A percentile compares a stretch with the other conserved stretches of the same genome.
These are phyloP conservation scores for Ormosia semicastrata DNA, from an alignment of 306 rosid species.

Conservation along the genomic window DNA sequence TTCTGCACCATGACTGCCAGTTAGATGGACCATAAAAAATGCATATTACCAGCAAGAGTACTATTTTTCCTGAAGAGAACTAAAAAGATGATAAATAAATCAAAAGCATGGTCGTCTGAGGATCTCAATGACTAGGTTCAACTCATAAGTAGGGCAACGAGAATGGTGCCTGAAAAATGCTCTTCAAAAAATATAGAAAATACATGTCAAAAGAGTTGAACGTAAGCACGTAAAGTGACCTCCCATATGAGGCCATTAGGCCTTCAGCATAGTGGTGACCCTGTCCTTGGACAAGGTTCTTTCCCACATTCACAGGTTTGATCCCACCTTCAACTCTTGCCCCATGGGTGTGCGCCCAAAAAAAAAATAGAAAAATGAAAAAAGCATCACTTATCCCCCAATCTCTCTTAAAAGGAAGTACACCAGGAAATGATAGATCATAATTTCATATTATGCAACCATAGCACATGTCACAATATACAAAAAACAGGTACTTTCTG, in stretches of 20 bases:
- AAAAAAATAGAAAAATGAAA: background rate
- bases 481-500: background rate
- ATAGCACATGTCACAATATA: too few species aligned
- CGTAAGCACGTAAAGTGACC: background rate
- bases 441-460: background rate
- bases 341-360: background rate
- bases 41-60: background rate
- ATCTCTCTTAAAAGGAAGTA: too few species aligned
- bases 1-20: conserved; percentile 55
- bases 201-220: background rate
- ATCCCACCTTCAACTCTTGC: background rate
- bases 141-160: background rate
- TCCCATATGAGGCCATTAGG: background rate
- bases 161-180: background rate
- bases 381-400: background rate
- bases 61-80: conserved; percentile 9
- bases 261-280: background rate
- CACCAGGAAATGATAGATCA: background rate
- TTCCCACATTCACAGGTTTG: background rate
- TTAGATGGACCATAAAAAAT: conserved; percentile 5
- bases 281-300: background rate
- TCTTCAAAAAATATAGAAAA: background rate
- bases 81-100: background rate
- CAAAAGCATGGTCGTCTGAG: background rate
- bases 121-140: background rate